Evolutionary conservation across 305 asterid genomes (phyloP).

Genomic region (Solanum hybrid): DNA sequence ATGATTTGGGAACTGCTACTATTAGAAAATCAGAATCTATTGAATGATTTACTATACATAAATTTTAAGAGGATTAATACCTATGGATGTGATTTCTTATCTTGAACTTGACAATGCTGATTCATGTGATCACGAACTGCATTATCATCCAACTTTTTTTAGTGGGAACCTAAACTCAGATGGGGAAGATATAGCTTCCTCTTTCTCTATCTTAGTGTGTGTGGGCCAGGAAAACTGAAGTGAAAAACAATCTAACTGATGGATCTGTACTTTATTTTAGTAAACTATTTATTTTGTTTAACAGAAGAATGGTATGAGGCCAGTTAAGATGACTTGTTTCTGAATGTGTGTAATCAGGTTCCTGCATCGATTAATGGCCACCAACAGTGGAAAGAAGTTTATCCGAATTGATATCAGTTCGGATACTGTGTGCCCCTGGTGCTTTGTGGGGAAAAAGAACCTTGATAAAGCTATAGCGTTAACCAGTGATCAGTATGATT

Average conservation of each 20-base stretch:
- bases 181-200: neutral
- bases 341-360: slow-evolving; percentile 17
- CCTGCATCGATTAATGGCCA: slow-evolving; percentile 44
- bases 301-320: neutral
- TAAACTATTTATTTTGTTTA: neutral
- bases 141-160: neutral
- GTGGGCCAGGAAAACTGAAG: neutral
- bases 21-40: neutral
- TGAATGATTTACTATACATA: neutral
- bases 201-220: neutral
- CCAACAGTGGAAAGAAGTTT: slow-evolving; percentile 45
- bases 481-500: slow-evolving; percentile 42
- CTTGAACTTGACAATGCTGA: neutral
- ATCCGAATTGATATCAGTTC: slow-evolving; percentile 54
- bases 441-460: slow-evolving; percentile 83
- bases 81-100: neutral
- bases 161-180: neutral
- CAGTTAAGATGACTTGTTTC: neutral
- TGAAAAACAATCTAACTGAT: neutral
- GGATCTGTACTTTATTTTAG: neutral
- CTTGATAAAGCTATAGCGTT: slow-evolving; percentile 74
- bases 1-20: neutral
- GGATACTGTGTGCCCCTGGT: slow-evolving; percentile 93
- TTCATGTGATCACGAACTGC: neutral
- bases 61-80: neutral